phyloP scores from a whole-genome alignment of 2,329 filamentous ascomycete species.

The Thielaviopsis populi region DNA sequence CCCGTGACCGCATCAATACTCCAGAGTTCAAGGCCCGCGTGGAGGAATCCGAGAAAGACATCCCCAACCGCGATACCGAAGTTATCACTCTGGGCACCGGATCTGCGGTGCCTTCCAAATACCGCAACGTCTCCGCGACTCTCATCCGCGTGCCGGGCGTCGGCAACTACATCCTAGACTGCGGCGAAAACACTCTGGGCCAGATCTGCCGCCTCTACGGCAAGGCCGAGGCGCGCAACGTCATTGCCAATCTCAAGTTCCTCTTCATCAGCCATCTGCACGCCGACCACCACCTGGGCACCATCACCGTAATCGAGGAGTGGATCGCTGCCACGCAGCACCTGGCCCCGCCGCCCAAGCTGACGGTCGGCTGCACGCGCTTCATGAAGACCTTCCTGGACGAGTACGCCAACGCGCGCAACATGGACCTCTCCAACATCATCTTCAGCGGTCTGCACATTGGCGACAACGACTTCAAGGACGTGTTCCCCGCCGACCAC shows the following conservation, averaged over 20 bases:
- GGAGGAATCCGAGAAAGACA: conserved; percentile 40
- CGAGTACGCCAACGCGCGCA: conserved; percentile 67
- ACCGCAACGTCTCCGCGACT: conserved; percentile 87
- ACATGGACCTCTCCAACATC: conserved; percentile 50
- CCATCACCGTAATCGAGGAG: conserved; percentile 61
- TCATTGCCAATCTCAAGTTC: conserved; percentile 62
- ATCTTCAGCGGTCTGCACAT: conserved; percentile 21
- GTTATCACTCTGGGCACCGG: conserved; percentile 82
- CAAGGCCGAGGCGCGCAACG: conserved; percentile 45
- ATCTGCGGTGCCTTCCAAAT: conserved; percentile 77
- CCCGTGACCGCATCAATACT: conserved; percentile 28
- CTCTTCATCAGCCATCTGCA: conserved; percentile 94
- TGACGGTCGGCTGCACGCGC: conserved; percentile 53
- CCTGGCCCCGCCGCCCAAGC: conserved; percentile 26
- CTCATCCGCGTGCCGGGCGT: conserved; percentile 68
- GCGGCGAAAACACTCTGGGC: conserved; percentile 81
- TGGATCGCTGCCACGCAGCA: conserved; percentile 49
- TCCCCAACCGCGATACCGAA: conserved; percentile 63
- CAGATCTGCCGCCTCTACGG: conserved; percentile 65
- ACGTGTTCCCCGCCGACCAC: conserved; percentile 26
- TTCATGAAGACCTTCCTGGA: conserved; percentile 62
- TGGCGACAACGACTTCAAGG: conserved; percentile 20
- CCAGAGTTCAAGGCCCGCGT: conserved; percentile 35
- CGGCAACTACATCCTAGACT: conserved; percentile 84
- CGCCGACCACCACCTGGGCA: conserved; percentile 89